These are phyloP conservation scores for Cinnamomum micranthum DNA, from an alignment of 164 flowering plant genomes.

Conservation along the genomic window DNA sequence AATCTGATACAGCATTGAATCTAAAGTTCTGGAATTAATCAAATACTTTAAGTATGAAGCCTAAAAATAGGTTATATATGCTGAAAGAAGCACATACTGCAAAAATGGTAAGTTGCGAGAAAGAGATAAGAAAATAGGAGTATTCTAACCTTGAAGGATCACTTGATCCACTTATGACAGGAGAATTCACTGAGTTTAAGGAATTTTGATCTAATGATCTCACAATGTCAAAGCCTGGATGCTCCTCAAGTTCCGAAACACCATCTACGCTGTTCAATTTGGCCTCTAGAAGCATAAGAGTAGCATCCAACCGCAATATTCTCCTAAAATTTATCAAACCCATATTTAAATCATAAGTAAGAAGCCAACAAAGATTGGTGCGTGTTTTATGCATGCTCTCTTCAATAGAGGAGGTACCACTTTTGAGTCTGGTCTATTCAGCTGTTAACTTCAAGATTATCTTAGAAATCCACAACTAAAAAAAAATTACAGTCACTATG, in stretches of 20 bases:
- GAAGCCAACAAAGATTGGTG: too few species aligned
- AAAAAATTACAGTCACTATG: too few species aligned
- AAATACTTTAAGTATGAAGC: too few species aligned
- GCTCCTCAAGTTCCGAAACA: conserved; percentile 8
- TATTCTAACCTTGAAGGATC: conserved; percentile 1
- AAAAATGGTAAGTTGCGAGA: not conserved
- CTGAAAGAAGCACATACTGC: not conserved
- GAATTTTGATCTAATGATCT: conserved; percentile 1
- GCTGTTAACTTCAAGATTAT: too few species aligned
- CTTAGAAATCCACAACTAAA: too few species aligned
- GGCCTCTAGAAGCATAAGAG: conserved; percentile 20
- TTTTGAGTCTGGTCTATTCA: too few species aligned
- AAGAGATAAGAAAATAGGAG: not conserved
- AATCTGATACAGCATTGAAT: too few species aligned
- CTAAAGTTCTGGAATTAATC: too few species aligned
- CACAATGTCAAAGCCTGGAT: not conserved
- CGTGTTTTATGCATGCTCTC: too few species aligned
- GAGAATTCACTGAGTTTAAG: not conserved
- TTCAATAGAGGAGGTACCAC: too few species aligned
- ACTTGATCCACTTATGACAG: not conserved
- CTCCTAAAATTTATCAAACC: conserved; percentile 7
- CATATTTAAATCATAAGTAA: too few species aligned
- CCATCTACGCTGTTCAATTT: conserved; percentile 15
- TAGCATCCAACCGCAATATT: conserved; percentile 20
- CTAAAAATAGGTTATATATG: too few species aligned